phyloP scores from a whole-genome alignment of 1,139 yeast species.

The Insectozyma bohioensis region DNA sequence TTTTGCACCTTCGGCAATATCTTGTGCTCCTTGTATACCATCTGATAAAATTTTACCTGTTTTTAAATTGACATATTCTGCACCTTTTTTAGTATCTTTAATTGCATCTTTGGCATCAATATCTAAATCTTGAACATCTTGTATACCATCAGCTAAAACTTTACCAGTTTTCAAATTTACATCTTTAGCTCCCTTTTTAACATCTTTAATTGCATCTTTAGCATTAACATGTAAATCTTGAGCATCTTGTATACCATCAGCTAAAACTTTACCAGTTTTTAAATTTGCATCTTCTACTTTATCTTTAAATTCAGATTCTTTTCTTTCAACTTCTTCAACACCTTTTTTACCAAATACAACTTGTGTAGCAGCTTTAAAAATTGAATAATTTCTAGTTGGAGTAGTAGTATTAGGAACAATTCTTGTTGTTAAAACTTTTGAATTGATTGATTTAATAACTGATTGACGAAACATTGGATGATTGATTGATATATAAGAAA shows the following conservation, averaged over 20 bases:
- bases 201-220: conserved; percentile 1
- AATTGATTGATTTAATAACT: conserved; percentile 5
- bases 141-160: conserved; percentile 3
- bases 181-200: conserved; percentile 1
- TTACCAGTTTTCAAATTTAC: not conserved
- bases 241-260: conserved; percentile 9
- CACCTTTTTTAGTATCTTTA: conserved; percentile 3
- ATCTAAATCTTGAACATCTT: conserved; percentile 8
- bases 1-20: conserved; percentile 3
- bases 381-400: conserved; percentile 8
- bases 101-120: not conserved
- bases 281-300: conserved; percentile 8
- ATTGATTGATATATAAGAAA: too few species aligned
- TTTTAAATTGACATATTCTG: conserved; percentile 4
- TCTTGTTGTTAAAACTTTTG: conserved; percentile 3
- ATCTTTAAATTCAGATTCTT: conserved; percentile 7
- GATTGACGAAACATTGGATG: conserved; percentile 8
- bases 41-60: conserved; percentile 7
- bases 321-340: conserved; percentile 8
- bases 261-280: conserved; percentile 8
- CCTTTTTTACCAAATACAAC: conserved; percentile 12
- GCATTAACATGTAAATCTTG: conserved; percentile 4
- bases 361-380: conserved; percentile 9
- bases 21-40: conserved; percentile 7
- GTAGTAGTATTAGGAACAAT: not conserved